Percentiles rank a stretch among this genome's conserved stretches.
Evolutionary conservation across 2,329 filamentous ascomycete genomes (phyloP).

Genomic region (Lachnellula arida): DNA sequence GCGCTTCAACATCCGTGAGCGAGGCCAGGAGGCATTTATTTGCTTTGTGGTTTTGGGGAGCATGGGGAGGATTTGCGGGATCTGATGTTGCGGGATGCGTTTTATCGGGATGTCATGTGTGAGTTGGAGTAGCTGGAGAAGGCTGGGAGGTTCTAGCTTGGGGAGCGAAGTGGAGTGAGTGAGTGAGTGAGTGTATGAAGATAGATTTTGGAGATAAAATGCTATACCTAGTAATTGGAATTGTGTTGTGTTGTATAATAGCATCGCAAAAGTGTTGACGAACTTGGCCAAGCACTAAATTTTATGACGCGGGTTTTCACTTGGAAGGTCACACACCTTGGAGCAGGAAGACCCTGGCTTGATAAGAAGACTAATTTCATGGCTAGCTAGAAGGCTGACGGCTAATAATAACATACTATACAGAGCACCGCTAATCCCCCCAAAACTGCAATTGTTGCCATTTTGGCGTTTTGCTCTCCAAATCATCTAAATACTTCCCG

Average conservation of each 20-base stretch:
- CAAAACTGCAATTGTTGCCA: too few relatives aligned
- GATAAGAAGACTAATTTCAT: not conserved
- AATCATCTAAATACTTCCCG: not conserved
- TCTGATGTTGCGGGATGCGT: constrained; percentile 9
- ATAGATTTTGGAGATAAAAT: too few relatives aligned
- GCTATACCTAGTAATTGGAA: too few relatives aligned
- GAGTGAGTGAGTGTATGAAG: too few relatives aligned
- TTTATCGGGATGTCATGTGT: constrained; percentile 14
- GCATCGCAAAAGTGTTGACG: not conserved
- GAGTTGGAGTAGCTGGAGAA: constrained; percentile 14
- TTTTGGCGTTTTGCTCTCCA: not conserved
- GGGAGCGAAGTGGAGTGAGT: not conserved
- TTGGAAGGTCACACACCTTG: not conserved
- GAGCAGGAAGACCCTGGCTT: not conserved
- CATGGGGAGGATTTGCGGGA: constrained; percentile 9
- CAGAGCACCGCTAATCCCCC: not conserved
- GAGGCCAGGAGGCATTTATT: not conserved
- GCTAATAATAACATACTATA: not conserved
- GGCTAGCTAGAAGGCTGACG: not conserved
- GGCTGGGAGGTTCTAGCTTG: constrained; percentile 3
- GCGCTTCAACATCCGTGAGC: not conserved
- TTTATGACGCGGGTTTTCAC: not conserved
- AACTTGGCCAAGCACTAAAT: too few relatives aligned
- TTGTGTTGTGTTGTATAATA: not conserved
- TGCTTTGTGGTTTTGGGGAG: constrained; percentile 15